Base-by-base conservation (phyloP, 371 early-diverging fungal species). In the Capniomyces stellatus region DNA sequence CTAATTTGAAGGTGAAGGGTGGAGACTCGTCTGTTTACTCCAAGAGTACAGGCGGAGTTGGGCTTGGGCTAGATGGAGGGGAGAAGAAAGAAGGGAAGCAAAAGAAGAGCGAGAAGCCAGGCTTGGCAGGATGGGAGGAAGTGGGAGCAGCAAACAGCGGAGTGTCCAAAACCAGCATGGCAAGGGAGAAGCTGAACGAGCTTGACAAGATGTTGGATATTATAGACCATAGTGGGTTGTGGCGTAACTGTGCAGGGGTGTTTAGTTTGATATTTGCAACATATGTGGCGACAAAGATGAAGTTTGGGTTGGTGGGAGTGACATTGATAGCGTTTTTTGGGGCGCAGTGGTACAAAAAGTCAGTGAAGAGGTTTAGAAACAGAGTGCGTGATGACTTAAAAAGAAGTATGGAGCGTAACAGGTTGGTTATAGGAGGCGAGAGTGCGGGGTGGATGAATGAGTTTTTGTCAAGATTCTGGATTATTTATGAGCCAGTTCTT, bases 401-500 rank as follows among this genome's bases (percentile, higher is more conserved):
- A 31, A 75, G 83, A 22, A 81, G 77, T 30, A 61, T 69, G 42
- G 69, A 69, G 57, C 42, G 44, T 18, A 46, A 51, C 2, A 56
- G 57, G 1, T 57, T 67, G 21, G 62, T 66, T 3, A 57, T 59
- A n/a, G 61, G 63, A 24, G 58, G 67, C 25, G 99, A 98, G 67
- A 79, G 84, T 29, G 90, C 85, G 2, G 92, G 92, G 55, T 99
- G 99, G 99, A 66, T 99, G 53, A 99, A 99, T 69, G 81, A 77
- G 60, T 88, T 97, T 64, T 62, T 93, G 55, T 68, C 64, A 27
- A 70, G 76, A 52, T 88, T 95, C 64, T 99, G 99, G 99, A 71
- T 85, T 22, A 87, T 89, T 47, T 88, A 83, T 56, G 99, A 99
- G 70, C 92, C 96, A 12, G 77, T 78, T 1, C 66, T 98, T 40